Base-by-base conservation (phyloP, 1,139 yeast species). In the Debaryomyces fabryi region DNA sequence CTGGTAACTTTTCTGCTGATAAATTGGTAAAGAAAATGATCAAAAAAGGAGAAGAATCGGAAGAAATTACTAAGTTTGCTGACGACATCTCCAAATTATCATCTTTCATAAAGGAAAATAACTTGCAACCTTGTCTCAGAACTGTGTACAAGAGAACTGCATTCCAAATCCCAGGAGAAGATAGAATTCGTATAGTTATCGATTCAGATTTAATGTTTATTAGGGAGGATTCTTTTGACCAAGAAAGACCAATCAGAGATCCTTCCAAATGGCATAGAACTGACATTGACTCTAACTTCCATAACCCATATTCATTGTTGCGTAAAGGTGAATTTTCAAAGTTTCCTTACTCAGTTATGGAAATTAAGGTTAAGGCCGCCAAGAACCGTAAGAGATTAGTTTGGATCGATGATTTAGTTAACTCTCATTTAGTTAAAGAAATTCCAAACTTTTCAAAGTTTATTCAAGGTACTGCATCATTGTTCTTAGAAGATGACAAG, bases 141-240 rank as follows among this genome's bases (percentile, higher is more conserved):
- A 82, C 97, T 4, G 81, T 86, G 40, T 91, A 89, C 69, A 88
- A 90, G 40, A 82, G 99, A 68, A 89, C 97, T 13, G 98, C 98
- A 1, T 93, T 93, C 76, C 97, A 93, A 73, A 92, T 93, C 57
- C 99, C 99, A 1, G 98, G 98, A 52, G 98, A 93, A 65, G 96
- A 91, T 64, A 82, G 91, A 60, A 86, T 92, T 42, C 83, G 97
- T 65, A 85, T 92, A 51, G 85, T 90, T 35, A 87, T 93, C 55
- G 99, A 93, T 69, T 87, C 96, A 10, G 93, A 93, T 64, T 82
- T 93, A 51, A 67, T 86, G 45, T 91, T 89, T 63, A 86, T 93
- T 51, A 82, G 98, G 61, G 99, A 93, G 67, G 98, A 93, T 67
- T 71, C 93, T 0, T 86, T 92, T 64, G 97, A 91, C 67, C 71